phyloP scores from a whole-genome alignment of 768 basidiomycete genomes.

The Cystobasidium onofrii region DNA sequence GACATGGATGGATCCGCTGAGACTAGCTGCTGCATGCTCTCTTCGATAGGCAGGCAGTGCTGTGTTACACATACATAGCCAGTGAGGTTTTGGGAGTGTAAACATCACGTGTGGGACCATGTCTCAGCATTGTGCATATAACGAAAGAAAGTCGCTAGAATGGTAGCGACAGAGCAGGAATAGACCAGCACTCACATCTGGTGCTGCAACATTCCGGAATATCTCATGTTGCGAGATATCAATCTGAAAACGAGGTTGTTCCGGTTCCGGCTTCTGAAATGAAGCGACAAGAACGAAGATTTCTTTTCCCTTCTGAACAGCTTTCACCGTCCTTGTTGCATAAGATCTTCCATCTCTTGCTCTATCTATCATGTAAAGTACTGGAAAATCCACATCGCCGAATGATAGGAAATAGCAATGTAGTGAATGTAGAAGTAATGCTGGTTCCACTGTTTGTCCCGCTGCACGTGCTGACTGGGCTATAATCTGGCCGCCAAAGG shows the following conservation, averaged over 20 bases:
- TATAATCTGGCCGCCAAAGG: slow-evolving; percentile 36
- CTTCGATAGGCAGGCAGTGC: slow-evolving; percentile 39
- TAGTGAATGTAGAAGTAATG: slow-evolving; percentile 36
- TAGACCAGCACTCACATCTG: slow-evolving; percentile 11
- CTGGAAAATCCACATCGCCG: slow-evolving; percentile 41
- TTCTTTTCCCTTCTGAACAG: slow-evolving; percentile 38
- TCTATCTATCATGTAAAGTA: slow-evolving; percentile 40
- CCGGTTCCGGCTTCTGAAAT: slow-evolving; percentile 39
- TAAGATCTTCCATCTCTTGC: slow-evolving; percentile 40
- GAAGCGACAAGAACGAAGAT: slow-evolving; percentile 42
- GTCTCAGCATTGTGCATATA: not conserved
- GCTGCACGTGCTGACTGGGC: slow-evolving; percentile 40
- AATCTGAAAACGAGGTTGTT: slow-evolving; percentile 36
- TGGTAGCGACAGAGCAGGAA: too few relatives aligned
- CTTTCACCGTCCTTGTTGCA: slow-evolving; percentile 38
- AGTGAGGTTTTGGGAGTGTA: not conserved
- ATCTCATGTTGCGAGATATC: slow-evolving; percentile 1
- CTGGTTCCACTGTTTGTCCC: slow-evolving; percentile 32
- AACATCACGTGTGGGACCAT: not conserved
- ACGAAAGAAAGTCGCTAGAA: not conserved
- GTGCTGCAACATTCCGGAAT: not conserved
- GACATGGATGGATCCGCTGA: slow-evolving; percentile 30
- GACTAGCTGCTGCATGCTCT: slow-evolving; percentile 34
- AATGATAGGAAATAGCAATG: slow-evolving; percentile 41
- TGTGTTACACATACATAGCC: too few relatives aligned